A percentile compares a stretch with the other conserved stretches of the same genome.
phyloP scores from a whole-genome alignment of 768 basidiomycete species.

The Hypholoma fasciculare region DNA sequence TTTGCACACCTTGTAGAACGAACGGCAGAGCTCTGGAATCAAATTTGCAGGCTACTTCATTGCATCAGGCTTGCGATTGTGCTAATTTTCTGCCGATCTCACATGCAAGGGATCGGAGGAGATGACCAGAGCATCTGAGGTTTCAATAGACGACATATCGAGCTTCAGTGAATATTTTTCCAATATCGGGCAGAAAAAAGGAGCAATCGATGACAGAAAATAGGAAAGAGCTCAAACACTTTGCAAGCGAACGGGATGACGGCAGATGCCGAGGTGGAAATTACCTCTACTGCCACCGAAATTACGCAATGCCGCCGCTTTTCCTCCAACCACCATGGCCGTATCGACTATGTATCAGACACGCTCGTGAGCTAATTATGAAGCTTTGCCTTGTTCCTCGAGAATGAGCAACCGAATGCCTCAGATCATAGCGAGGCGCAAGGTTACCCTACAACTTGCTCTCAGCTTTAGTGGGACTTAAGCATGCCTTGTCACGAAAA shows the following conservation, averaged over 20 bases:
- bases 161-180: background rate
- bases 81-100: slow-evolving; percentile 18
- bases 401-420: background rate
- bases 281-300: background rate
- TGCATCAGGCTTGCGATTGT: slow-evolving; percentile 7
- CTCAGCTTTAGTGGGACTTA: background rate
- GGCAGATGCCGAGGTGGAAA: slow-evolving; percentile 5
- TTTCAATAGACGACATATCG: background rate
- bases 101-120: slow-evolving; percentile 68
- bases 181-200: background rate
- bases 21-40: slow-evolving; percentile 81
- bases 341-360: too few species aligned
- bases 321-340: background rate
- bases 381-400: background rate
- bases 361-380: background rate
- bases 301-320: background rate
- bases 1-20: slow-evolving; percentile 63
- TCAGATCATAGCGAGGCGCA: too few species aligned
- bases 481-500: background rate
- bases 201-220: background rate
- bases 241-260: background rate
- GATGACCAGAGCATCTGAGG: slow-evolving; percentile 50
- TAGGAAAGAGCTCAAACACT: background rate
- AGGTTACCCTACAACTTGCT: background rate
- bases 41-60: slow-evolving; percentile 79